These are phyloP conservation scores for Colletotrichum siamense DNA, from an alignment of 2,329 filamentous ascomycete species.

Conservation along the genomic window DNA sequence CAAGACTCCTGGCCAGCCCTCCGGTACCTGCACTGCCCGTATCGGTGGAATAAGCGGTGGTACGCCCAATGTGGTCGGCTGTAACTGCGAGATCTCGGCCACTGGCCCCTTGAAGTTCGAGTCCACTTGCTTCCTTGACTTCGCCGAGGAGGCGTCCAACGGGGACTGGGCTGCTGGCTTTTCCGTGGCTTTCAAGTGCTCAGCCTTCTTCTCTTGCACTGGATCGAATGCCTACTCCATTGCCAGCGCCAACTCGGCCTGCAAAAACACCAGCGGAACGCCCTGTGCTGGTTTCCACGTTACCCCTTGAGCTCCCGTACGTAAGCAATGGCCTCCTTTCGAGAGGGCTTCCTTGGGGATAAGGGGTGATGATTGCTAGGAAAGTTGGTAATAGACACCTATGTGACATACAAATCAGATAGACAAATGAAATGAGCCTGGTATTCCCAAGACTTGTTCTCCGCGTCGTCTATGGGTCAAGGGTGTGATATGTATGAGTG, in stretches of 20 bases:
- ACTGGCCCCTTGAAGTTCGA: not conserved
- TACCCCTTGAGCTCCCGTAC: not conserved
- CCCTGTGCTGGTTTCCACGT: not conserved
- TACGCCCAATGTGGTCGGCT: not conserved
- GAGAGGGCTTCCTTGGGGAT: accelerated
- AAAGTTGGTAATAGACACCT: accelerated
- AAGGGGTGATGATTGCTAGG: accelerated
- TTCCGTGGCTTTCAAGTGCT: not conserved
- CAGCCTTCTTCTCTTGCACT: not conserved
- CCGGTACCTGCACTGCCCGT: not conserved
- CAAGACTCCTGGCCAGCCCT: not conserved
- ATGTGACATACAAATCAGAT: accelerated
- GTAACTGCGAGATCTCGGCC: not conserved
- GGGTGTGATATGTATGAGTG: not conserved
- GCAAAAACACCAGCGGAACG: not conserved
- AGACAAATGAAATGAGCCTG: not conserved
- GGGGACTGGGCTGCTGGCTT: not conserved
- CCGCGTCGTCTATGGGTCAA: not conserved
- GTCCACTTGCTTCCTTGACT: not conserved
- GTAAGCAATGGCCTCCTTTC: not conserved
- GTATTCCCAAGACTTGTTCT: accelerated
- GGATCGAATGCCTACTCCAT: not conserved
- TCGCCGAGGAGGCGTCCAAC: not conserved
- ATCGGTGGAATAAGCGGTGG: not conserved
- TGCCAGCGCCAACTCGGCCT: not conserved